Conservation (phyloP, 2,329 filamentous ascomycete genomes). For the Aureobasidium zeae region DNA sequence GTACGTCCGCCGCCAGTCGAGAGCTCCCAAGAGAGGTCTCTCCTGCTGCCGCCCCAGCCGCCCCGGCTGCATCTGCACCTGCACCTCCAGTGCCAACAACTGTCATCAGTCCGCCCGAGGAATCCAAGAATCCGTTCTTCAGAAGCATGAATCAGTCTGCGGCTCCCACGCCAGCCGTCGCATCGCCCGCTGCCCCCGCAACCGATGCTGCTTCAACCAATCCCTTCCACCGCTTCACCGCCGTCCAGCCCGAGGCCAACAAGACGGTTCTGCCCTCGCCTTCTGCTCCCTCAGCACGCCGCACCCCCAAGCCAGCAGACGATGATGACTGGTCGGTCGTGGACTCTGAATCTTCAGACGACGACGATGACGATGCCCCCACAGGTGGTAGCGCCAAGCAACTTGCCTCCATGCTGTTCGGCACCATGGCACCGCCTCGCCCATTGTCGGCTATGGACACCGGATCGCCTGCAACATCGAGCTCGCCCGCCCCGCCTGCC, state of each 20-base stretch:
- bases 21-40: conserved; percentile 40
- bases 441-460: conserved; percentile 70
- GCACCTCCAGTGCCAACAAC: conserved; percentile 40
- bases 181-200: conserved; percentile 37
- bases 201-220: conserved; percentile 61
- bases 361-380: conserved; percentile 67
- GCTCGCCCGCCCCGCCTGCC: conserved; percentile 38
- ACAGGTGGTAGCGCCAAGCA: conserved; percentile 80
- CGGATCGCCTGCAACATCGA: conserved; percentile 30
- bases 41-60: conserved; percentile 27
- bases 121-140: conserved; percentile 93
- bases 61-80: conserved; percentile 30
- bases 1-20: conserved; percentile 50
- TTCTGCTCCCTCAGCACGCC: conserved; percentile 39
- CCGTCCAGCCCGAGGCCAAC: conserved; percentile 47
- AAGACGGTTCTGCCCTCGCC: conserved; percentile 42
- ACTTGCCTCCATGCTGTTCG: conserved; percentile 88
- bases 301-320: conserved; percentile 45
- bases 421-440: conserved; percentile 89
- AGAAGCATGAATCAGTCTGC: conserved; percentile 65
- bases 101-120: conserved; percentile 47
- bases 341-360: conserved; percentile 59
- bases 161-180: conserved; percentile 23
- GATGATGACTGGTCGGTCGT: conserved; percentile 76
- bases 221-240: conserved; percentile 83